Base-by-base conservation (phyloP, 257 asterid genomes). In the Cruciata laevipes region DNA sequence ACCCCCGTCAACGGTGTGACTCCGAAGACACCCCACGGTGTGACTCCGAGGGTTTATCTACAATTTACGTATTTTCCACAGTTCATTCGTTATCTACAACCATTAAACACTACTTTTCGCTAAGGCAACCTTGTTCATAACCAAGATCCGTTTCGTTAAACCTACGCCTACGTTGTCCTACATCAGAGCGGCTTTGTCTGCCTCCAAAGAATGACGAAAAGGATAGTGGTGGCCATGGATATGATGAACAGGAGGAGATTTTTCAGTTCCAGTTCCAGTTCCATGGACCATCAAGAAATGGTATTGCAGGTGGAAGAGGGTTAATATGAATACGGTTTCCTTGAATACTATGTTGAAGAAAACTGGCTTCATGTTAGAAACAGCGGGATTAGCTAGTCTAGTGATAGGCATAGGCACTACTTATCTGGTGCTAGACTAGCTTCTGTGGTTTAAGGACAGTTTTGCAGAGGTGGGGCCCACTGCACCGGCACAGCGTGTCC, bases 111-210 rank as follows among this genome's bases (percentile, higher is more conserved):
- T n/a, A n/a, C n/a, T n/a, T n/a, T n/a, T n/a, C n/a, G n/a, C n/a
- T n/a, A n/a, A n/a, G n/a, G n/a, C n/a, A n/a, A n/a, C n/a, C n/a
- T n/a, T n/a, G n/a, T n/a, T n/a, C n/a, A n/a, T n/a, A n/a, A n/a
- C n/a, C n/a, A n/a, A n/a, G n/a, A n/a, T n/a, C n/a, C n/a, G n/a
- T n/a, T n/a, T n/a, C n/a, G n/a, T n/a, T n/a, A n/a, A n/a, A n/a
- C n/a, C n/a, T n/a, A n/a, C n/a, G n/a, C n/a, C n/a, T n/a, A n/a
- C n/a, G n/a, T n/a, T n/a, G n/a, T n/a, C n/a, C n/a, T n/a, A n/a
- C n/a, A n/a, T n/a, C n/a, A n/a, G n/a, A n/a, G 83, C 71, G 4
- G 75, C 71, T 76, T 73, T 81, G 61, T 83, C 86, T 0, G 89
- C 74, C 1, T 57, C 60, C n/a, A 69, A 44, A 20, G 84, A 74